Percentiles rank a stretch among this genome's conserved stretches.
Evolutionary conservation across 2,329 filamentous ascomycete species (phyloP).

Genomic region (Phyllosticta citriasiana): DNA sequence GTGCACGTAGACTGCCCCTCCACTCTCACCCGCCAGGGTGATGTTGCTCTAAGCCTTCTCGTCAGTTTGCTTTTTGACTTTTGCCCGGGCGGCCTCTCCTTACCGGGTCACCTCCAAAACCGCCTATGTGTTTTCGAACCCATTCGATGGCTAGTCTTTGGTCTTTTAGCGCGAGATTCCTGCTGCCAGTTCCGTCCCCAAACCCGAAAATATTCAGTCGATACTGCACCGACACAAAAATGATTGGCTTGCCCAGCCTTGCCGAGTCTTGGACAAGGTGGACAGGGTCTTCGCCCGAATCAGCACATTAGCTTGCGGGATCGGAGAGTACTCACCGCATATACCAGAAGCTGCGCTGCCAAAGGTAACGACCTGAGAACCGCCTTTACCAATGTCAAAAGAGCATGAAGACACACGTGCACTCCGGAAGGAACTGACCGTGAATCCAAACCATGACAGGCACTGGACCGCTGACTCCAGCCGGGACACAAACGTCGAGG

Average conservation of each 20-base stretch:
- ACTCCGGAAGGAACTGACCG: conserved; percentile 19
- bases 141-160: conserved; percentile 27
- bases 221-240: conserved; percentile 36
- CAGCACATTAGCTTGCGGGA: neutral
- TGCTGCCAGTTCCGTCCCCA: conserved; percentile 27
- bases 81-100: neutral
- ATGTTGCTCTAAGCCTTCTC: conserved; percentile 24
- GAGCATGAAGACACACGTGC: neutral
- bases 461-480: conserved; percentile 12
- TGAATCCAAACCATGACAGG: conserved; percentile 40
- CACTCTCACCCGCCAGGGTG: conserved; percentile 37
- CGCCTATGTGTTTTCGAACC: conserved; percentile 17
- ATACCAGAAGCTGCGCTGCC: conserved; percentile 33
- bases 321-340: conserved; percentile 23
- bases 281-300: neutral
- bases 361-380: conserved; percentile 37
- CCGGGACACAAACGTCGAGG: conserved; percentile 30
- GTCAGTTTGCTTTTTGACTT: neutral
- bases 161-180: conserved; percentile 29
- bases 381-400: conserved; percentile 15
- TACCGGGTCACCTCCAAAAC: conserved; percentile 22
- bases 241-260: conserved; percentile 24
- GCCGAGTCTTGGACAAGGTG: conserved; percentile 22
- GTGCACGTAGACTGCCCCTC: conserved; percentile 37
- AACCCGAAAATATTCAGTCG: conserved; percentile 38